phyloP scores from a whole-genome alignment of 108 stramenopile genomes.

The Cyclotella kingstonii region DNA sequence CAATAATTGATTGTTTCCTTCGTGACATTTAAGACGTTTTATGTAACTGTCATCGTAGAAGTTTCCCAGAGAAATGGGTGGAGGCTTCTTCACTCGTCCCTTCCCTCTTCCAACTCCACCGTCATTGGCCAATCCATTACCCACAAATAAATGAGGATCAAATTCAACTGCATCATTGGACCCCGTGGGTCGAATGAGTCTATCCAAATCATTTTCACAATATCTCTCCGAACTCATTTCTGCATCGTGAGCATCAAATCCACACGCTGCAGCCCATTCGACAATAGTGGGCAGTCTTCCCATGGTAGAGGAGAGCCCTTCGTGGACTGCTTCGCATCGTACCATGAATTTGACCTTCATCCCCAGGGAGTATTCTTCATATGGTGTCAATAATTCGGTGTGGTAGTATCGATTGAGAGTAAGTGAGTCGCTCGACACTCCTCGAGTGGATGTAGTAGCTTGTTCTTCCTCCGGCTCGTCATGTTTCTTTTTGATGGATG shows the following conservation, averaged over 20 bases:
- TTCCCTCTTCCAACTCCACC: conserved; percentile 73
- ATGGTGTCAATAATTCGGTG: conserved; percentile 65
- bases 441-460: background rate
- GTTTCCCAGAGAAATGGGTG: conserved; percentile 52
- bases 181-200: conserved; percentile 58
- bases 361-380: conserved; percentile 75
- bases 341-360: conserved; percentile 76
- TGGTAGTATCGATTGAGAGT: conserved; percentile 73
- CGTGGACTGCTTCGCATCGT: conserved; percentile 75
- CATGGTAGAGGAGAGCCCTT: conserved; percentile 53
- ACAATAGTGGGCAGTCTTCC: conserved; percentile 61
- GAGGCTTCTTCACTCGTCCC: conserved; percentile 70
- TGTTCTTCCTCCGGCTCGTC: background rate
- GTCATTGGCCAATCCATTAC: conserved; percentile 70
- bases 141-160: conserved; percentile 81
- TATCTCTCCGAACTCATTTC: conserved; percentile 37
- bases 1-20: background rate
- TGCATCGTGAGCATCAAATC: conserved; percentile 41
- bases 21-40: conserved; percentile 26
- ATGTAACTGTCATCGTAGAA: conserved; percentile 60
- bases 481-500: too few species aligned
- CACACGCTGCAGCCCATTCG: conserved; percentile 85
- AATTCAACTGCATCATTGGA: conserved; percentile 46
- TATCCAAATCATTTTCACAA: conserved; percentile 43
- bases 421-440: conserved; percentile 6